Evolutionary conservation across 805 yeast genomes (phyloP), one percentile per base, ranked within the genome.

Genomic region (Candida yuanshanica): DNA sequence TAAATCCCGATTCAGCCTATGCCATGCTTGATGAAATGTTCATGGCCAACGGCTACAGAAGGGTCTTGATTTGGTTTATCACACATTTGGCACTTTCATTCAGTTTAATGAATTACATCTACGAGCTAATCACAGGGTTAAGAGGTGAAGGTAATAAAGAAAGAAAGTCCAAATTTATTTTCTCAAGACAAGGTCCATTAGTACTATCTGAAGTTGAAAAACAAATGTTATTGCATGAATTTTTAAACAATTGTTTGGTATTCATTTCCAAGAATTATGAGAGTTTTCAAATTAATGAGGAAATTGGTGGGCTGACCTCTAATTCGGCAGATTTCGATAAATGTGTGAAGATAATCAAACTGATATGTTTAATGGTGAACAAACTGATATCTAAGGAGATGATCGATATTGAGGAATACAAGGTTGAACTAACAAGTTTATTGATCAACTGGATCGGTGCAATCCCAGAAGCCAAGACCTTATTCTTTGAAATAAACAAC

Each of bases 211-310:
- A 71, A 10, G 68, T 80, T 37, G 91, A 83, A 50, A 68, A 64
- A 45, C 73, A 75, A 48, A 80, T 82, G 87, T 53, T 84, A 12
- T 57, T 84, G 27, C 89, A 82, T 60, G 88, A 81, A 55, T 79
- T 83, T 48, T 68, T 84, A 44, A 68, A 77, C n/a, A 77, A 75
- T 46, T 72, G 75, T 11, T 64, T 74, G 4, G 65, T 72, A 12
- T 68, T 60, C 44, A 47, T 74, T 11, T 65, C 72, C 0, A 60
- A 62, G 24, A 68, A 65, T 5, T 50, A 52, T 31, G 60, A 56
- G 9, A 22, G 33, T 2, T 49, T 54, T 10, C 39, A 40, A 13
- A 37, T 44, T 9, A 34, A 35, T 33, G 44, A 46, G 12, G 58
- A 54, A 12, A 38, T 46, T 2, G 45, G 37, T 8, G 60, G 21